Percentiles rank a stretch among this genome's conserved stretches.
phyloP scores from a whole-genome alignment of 176 grass and related monocot species.

The barley (Hordeum vulgare) region MorexV3_pseudomolecules_assembly NC_058518.1:276625361-276625860 shows the following conservation, averaged over 20 bases:
- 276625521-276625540: constrained; percentile 72
- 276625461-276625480: constrained; percentile 26
- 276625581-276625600: constrained; percentile 61
- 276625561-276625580: constrained; percentile 88
- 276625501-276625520: constrained; percentile 84
- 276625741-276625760: constrained; percentile 7
- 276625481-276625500: constrained; percentile 33
- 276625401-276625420: constrained; percentile 64
- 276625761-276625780: neutral
- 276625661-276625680: constrained; percentile 92
- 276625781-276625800: neutral
- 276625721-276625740: neutral
- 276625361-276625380: constrained; percentile 43
- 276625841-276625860: constrained; percentile 72
- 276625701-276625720: constrained; percentile 14
- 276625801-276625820: constrained; percentile 4
- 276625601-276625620: constrained; percentile 83
- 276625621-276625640: constrained; percentile 78
- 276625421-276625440: constrained; percentile 82
- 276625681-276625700: constrained; percentile 83
- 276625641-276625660: constrained; percentile 84
- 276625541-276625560: constrained; percentile 68
- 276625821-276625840: neutral
- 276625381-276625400: constrained; percentile 71
- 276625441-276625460: constrained; percentile 56